phyloP scores from a whole-genome alignment of 1,284 basidiomycete genomes.

The Afroboletus lepidellus region DNA sequence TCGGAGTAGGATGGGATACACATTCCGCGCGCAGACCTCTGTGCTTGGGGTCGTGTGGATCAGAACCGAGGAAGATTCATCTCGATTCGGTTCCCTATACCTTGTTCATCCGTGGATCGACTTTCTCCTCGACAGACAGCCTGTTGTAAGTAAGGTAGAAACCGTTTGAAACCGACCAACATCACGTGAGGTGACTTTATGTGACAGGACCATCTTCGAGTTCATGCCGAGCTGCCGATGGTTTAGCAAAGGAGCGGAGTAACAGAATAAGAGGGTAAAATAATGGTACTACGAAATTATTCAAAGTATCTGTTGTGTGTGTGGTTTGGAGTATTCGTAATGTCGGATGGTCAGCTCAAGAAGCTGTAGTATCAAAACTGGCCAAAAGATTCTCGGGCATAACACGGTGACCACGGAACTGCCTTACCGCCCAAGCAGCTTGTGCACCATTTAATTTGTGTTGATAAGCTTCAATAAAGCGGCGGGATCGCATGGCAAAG shows the following conservation, averaged over 20 bases:
- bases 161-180: neutral
- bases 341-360: neutral
- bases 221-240: neutral
- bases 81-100: too few relatives aligned
- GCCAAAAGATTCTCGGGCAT: neutral
- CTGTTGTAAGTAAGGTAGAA: neutral
- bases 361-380: too few relatives aligned
- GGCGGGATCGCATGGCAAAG: neutral
- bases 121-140: too few relatives aligned
- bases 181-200: neutral
- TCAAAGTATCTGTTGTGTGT: too few relatives aligned
- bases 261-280: neutral
- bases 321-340: too few relatives aligned
- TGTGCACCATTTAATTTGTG: neutral
- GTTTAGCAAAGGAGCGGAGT: neutral
- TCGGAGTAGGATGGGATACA: too few relatives aligned
- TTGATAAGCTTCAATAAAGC: neutral
- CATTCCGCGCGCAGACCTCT: too few relatives aligned
- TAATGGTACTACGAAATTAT: neutral
- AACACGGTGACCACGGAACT: neutral
- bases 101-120: too few relatives aligned
- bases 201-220: neutral
- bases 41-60: too few relatives aligned
- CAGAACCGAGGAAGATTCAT: too few relatives aligned
- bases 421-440: neutral